Evolutionary conservation across 306 rosid species (phyloP).

Genomic region (Cucumis cinereus): DNA sequence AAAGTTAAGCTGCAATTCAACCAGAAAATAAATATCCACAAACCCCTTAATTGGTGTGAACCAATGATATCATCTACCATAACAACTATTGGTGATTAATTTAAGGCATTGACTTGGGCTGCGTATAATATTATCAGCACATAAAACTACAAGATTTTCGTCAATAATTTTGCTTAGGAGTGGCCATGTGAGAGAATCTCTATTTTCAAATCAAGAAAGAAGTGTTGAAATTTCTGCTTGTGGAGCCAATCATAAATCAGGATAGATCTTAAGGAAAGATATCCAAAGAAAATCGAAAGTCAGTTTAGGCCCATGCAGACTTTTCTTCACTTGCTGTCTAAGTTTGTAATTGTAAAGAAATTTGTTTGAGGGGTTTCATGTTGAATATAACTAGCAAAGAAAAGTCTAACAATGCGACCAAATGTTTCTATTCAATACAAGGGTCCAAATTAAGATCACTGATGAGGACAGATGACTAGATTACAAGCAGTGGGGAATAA

Average conservation of each 20-base stretch:
- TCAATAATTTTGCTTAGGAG: neutral
- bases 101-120: constrained; percentile 19
- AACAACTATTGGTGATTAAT: neutral
- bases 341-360: neutral
- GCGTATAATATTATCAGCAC: neutral
- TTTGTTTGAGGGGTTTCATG: neutral
- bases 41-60: neutral
- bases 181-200: neutral
- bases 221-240: neutral
- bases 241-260: neutral
- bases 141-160: neutral
- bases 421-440: neutral
- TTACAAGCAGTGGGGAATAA: neutral
- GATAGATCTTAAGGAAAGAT: neutral
- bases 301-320: neutral
- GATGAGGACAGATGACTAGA: neutral
- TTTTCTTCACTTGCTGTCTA: neutral
- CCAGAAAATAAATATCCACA: constrained; percentile 10
- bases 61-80: neutral
- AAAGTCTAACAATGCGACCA: neutral
- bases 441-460: neutral
- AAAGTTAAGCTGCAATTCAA: neutral
- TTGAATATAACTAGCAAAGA: neutral
- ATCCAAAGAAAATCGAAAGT: neutral
- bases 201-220: neutral